Evolutionary conservation across 2,329 filamentous ascomycete genomes (phyloP).

Genomic region (Neonectria faginata): DNA sequence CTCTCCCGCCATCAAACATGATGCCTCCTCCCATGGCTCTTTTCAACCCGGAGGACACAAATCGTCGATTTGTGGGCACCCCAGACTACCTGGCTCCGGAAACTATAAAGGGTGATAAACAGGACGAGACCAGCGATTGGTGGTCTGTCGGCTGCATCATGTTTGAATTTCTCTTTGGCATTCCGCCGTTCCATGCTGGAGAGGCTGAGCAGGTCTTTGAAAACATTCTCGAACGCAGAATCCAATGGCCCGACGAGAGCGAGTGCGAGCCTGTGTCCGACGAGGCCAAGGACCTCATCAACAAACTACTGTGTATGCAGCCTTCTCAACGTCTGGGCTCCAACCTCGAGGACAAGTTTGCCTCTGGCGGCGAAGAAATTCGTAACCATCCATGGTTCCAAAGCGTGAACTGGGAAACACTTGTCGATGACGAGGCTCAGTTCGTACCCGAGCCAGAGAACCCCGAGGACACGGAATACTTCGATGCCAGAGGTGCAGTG

Average conservation of each 20-base stretch:
- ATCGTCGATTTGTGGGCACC: slow-evolving; percentile 93
- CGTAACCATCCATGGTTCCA: slow-evolving; percentile 89
- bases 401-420: slow-evolving; percentile 86
- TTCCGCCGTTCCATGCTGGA: slow-evolving; percentile 90
- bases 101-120: slow-evolving; percentile 93
- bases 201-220: slow-evolving; percentile 96
- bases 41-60: slow-evolving; percentile 94
- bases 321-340: slow-evolving; percentile 85
- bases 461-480: slow-evolving; percentile 97
- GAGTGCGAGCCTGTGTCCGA: slow-evolving; percentile 80
- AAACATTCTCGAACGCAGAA: slow-evolving; percentile 89
- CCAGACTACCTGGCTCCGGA: slow-evolving; percentile 97
- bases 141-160: slow-evolving; percentile 99
- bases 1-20: slow-evolving; percentile 68
- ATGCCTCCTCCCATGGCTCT: slow-evolving; percentile 94
- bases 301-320: slow-evolving; percentile 87
- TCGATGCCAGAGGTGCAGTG: slow-evolving; percentile 90
- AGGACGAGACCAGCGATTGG: slow-evolving; percentile 99
- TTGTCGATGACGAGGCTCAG: slow-evolving; percentile 95
- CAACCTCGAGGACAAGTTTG: slow-evolving; percentile 84
- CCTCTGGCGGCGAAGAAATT: slow-evolving; percentile 90
- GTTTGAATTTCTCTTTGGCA: slow-evolving; percentile 94
- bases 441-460: slow-evolving; percentile 95
- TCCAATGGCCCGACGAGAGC: slow-evolving; percentile 90
- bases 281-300: slow-evolving; percentile 94